phyloP scores from a whole-genome alignment of 2,329 filamentous ascomycete species.

The Xylariaceae sp. region DNA sequence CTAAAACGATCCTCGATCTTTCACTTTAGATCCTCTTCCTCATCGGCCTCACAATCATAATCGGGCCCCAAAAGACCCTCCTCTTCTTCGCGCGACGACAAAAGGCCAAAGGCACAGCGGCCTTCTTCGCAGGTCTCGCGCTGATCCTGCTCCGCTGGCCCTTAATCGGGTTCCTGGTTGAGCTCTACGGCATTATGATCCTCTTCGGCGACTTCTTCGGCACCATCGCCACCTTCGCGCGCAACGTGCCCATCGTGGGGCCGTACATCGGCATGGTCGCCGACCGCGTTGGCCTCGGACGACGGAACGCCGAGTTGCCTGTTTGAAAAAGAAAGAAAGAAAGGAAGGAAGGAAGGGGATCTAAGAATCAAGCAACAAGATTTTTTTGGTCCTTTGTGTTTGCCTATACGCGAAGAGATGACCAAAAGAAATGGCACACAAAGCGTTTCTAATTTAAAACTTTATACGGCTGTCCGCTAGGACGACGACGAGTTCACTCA shows the following conservation, averaged over 20 bases:
- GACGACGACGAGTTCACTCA: conserved; percentile 8
- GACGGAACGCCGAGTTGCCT: conserved; percentile 71
- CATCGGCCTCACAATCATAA: conserved; percentile 91
- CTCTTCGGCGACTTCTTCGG: conserved; percentile 95
- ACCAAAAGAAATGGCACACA: no score
- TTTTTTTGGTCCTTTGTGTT: no score
- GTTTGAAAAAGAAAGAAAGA: conserved; percentile 47
- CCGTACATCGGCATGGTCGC: conserved; percentile 74
- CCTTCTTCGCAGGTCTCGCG: conserved; percentile 76
- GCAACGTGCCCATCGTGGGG: conserved; percentile 77
- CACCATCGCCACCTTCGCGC: conserved; percentile 82
- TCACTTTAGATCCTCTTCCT: conserved; percentile 81
- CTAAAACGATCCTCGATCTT: no score
- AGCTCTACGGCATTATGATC: conserved; percentile 87
- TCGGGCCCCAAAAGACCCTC: conserved; percentile 84
- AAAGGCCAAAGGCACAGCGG: conserved; percentile 85
- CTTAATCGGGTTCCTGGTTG: conserved; percentile 81
- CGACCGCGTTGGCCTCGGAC: conserved; percentile 61
- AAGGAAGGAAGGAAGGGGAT: no score
- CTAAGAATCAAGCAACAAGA: no score
- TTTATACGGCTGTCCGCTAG: conserved; percentile 2
- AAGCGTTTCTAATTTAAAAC: neutral
- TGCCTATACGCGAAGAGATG: neutral
- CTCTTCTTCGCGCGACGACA: conserved; percentile 92
- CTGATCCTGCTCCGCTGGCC: conserved; percentile 90